A percentile compares a stretch with the other conserved stretches of the same genome.
These are phyloP conservation scores for Coemansia sp. DNA, from an alignment of 192 early-diverging fungal genomes.

Conservation along the genomic window DNA sequence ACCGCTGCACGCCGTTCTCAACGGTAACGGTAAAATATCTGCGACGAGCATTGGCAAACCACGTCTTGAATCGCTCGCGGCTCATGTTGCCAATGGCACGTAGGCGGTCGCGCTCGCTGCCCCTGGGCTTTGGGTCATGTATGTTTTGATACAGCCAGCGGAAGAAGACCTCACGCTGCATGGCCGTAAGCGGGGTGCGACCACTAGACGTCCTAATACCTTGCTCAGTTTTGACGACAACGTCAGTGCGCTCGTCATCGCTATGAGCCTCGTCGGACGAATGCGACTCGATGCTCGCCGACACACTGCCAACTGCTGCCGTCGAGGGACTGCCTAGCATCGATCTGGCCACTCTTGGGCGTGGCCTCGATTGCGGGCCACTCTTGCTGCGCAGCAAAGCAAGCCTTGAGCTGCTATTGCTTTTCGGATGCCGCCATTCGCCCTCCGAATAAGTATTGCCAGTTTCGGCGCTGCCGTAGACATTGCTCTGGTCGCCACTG, in stretches of 20 bases:
- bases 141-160: constrained; percentile 46
- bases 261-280: constrained; percentile 24
- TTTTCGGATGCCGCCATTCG: background rate
- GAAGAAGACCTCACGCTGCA: constrained; percentile 45
- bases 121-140: constrained; percentile 55
- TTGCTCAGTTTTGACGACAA: background rate
- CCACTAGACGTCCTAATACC: constrained; percentile 8
- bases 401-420: constrained; percentile 2
- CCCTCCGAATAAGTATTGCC: background rate
- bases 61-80: constrained; percentile 55
- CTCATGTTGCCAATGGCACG: constrained; percentile 46
- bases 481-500: background rate
- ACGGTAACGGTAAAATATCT: constrained; percentile 40
- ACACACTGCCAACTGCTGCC: background rate
- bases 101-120: constrained; percentile 49
- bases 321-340: constrained; percentile 6
- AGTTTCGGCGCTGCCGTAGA: background rate
- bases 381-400: constrained; percentile 7
- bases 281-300: constrained; percentile 8
- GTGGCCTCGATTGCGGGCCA: background rate
- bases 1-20: constrained; percentile 37
- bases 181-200: constrained; percentile 34
- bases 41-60: constrained; percentile 58
- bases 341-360: background rate
- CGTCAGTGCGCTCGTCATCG: constrained; percentile 13